Evolutionary conservation across 352 stramenopile genomes (phyloP).

Genomic region (Phytophthora europaea): DNA sequence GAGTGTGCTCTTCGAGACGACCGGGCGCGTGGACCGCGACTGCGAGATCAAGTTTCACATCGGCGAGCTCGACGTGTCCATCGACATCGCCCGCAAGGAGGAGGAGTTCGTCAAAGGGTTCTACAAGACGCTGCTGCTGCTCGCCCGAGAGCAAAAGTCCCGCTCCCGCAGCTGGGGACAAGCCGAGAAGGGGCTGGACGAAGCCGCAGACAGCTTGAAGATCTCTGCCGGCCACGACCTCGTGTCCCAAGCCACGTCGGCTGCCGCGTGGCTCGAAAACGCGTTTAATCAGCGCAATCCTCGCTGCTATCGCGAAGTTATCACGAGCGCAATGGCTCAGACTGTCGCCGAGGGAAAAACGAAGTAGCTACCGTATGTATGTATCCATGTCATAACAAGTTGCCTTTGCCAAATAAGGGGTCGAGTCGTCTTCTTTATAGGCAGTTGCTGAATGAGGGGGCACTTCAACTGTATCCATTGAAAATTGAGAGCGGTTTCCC

Average conservation of each 20-base stretch:
- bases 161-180: constrained; percentile 44
- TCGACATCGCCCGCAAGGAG: constrained; percentile 67
- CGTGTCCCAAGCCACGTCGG: constrained; percentile 35
- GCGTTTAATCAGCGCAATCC: constrained; percentile 44
- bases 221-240: constrained; percentile 37
- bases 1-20: constrained; percentile 62
- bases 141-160: constrained; percentile 53
- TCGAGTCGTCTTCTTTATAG: background rate
- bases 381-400: background rate
- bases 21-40: constrained; percentile 63
- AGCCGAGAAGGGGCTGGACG: constrained; percentile 38
- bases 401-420: background rate
- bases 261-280: constrained; percentile 44
- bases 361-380: constrained; percentile 11
- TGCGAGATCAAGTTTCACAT: constrained; percentile 77
- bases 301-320: constrained; percentile 46
- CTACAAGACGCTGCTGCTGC: constrained; percentile 62
- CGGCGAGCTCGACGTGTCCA: constrained; percentile 45
- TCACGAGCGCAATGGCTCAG: constrained; percentile 27
- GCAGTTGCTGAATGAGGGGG: constrained; percentile 19
- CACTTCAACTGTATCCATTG: constrained; percentile 31
- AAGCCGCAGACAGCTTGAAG: constrained; percentile 47
- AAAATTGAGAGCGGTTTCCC: background rate
- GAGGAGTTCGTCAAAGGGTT: constrained; percentile 53
- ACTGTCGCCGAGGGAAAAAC: constrained; percentile 25